Base-by-base conservation (phyloP, 345 rosid genomes). In the Citrus cavaleriei region DNA sequence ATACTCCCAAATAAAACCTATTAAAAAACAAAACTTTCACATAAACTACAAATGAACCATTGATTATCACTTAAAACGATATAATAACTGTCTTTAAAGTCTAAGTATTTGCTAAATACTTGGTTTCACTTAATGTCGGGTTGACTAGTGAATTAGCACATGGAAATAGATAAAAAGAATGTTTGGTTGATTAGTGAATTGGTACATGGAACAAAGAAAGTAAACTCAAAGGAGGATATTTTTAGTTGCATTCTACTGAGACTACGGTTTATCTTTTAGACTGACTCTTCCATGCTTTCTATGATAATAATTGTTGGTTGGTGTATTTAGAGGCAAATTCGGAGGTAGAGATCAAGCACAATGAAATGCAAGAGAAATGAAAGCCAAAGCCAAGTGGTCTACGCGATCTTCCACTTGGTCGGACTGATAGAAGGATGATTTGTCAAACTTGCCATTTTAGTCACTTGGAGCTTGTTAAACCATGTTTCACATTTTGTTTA, bases 391-490 rank as follows among this genome's bases (percentile, higher is more conserved):
- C 83, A 0, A 92, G 88, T 0, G 96, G 99, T 19, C 79, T 95
- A 76, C 92, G 98, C 14, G 96, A 95, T 83, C 81, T 86, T 24
- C 83, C 95, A 16, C 89, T 93, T 2, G 99, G 97, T 35, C 90
- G 97, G 0, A 95, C 90, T 73, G 95, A 93, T 69, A 85, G 98
- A 80, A 95, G 93, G 80, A 77, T 89, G 85, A 93, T 92, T 88
- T 93, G 98, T 9, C 98, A 93, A 73, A 95, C 97, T 7, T 95
- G 99, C 71, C 99, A 93, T 80, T 95, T 95, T 79, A 98, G 99
- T 38, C 94, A 89, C 78, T 86, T 95, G 65, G 98, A 93, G 91
- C 94, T 93, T 10, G 98, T 98, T 2, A 95, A 95, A 88, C 97
- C 99, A 91, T 95, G 99, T 95, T 84, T 68, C 98, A 93, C 81